phyloP scores from a whole-genome alignment of 441 rosid genomes.

The Aquilaria agallochum region DNA sequence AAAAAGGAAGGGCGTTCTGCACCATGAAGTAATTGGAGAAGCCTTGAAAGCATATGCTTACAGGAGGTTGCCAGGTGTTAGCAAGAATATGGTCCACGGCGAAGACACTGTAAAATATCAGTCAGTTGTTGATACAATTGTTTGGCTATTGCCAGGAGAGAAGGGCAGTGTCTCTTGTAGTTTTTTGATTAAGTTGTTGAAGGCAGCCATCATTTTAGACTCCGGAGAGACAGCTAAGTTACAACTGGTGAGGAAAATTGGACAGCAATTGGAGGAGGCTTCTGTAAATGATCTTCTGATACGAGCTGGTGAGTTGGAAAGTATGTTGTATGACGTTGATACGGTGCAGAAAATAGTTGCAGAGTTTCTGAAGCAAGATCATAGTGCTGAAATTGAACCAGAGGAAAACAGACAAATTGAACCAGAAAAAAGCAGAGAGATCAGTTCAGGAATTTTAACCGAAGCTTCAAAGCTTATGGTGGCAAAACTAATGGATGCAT shows the following conservation, averaged over 20 bases:
- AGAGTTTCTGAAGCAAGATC: slow-evolving; percentile 58
- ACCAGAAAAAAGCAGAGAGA: slow-evolving; percentile 24
- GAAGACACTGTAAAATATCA: slow-evolving; percentile 46
- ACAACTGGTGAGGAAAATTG: slow-evolving; percentile 53
- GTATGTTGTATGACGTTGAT: slow-evolving; percentile 53
- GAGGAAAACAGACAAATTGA: slow-evolving; percentile 30
- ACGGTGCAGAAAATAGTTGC: slow-evolving; percentile 46
- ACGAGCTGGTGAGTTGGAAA: slow-evolving; percentile 43
- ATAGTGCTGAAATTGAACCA: slow-evolving; percentile 37
- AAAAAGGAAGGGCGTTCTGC: slow-evolving; percentile 35
- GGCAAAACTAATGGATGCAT: slow-evolving; percentile 65
- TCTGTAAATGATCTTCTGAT: slow-evolving; percentile 59
- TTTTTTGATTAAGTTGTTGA: slow-evolving; percentile 72
- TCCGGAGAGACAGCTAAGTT: slow-evolving; percentile 42
- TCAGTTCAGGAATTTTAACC: slow-evolving; percentile 46
- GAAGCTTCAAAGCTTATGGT: slow-evolving; percentile 84
- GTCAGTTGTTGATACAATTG: slow-evolving; percentile 51
- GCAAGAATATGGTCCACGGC: slow-evolving; percentile 40
- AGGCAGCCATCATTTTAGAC: slow-evolving; percentile 51
- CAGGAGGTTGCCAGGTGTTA: slow-evolving; percentile 61
- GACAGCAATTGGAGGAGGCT: slow-evolving; percentile 81
- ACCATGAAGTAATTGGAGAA: slow-evolving; percentile 65
- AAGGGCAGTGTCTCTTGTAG: slow-evolving; percentile 68
- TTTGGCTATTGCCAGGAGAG: slow-evolving; percentile 57
- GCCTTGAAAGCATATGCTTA: slow-evolving; percentile 80